Percentiles rank a stretch among this genome's conserved stretches.
phyloP scores from a whole-genome alignment of 148 eudicot species.

The Rhododendron simsii region DNA sequence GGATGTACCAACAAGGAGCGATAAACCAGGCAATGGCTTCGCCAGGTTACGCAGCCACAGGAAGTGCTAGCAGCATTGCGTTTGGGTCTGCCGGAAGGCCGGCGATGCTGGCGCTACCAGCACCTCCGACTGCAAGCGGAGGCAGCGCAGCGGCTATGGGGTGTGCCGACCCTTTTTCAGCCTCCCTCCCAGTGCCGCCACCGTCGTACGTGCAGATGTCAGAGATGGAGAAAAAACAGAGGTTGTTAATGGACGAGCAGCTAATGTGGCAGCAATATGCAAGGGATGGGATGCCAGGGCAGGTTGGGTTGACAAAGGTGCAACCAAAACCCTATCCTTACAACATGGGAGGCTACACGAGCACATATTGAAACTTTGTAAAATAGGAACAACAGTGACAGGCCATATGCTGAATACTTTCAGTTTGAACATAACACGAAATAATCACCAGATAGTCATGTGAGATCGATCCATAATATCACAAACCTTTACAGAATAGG shows the following conservation, averaged over 20 bases:
- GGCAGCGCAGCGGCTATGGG: background rate
- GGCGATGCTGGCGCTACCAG: conserved; percentile 59
- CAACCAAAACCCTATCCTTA: conserved; percentile 31
- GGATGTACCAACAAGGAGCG: conserved; percentile 72
- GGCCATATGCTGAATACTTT: background rate
- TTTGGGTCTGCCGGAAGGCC: conserved; percentile 61
- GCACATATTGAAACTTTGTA: conserved; percentile 14
- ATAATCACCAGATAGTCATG: background rate
- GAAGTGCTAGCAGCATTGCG: conserved; percentile 87
- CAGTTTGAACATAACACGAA: background rate
- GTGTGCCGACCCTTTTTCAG: conserved; percentile 61
- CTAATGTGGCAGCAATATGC: conserved; percentile 75
- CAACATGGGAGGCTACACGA: conserved; percentile 33
- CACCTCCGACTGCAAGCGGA: conserved; percentile 36
- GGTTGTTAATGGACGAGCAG: conserved; percentile 65
- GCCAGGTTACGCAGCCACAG: conserved; percentile 39
- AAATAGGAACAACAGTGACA: background rate
- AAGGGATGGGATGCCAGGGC: conserved; percentile 69
- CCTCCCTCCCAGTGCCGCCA: conserved; percentile 59
- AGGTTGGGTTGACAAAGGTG: conserved; percentile 26
- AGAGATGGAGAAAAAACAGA: conserved; percentile 78
- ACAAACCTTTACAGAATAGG: background rate
- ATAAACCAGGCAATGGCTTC: conserved; percentile 28
- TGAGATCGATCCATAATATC: background rate
- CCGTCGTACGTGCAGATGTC: conserved; percentile 85